These are phyloP conservation scores for Cucumis sativus DNA, from an alignment of 306 rosid species.

Conservation along the genomic window Cucumber_9930_V3 NC_026658.2:9331001-9331500, in stretches of 20 bases:
- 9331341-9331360: slow-evolving; percentile 87
- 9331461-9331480: neutral
- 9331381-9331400: neutral
- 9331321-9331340: slow-evolving; percentile 98
- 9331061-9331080: no score
- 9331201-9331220: neutral
- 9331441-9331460: neutral
- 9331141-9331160: no score
- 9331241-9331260: slow-evolving; percentile 79
- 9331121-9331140: no score
- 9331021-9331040: no score
- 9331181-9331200: no score
- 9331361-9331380: slow-evolving; percentile 42
- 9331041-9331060: no score
- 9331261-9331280: slow-evolving; percentile 83
- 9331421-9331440: neutral
- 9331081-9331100: no score
- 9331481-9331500: neutral
- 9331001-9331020: no score
- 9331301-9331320: slow-evolving; percentile 66
- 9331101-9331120: no score
- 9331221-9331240: neutral
- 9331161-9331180: no score
- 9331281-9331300: slow-evolving; percentile 74
- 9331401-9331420: neutral